These are phyloP conservation scores for Quercus mongolica DNA, from an alignment of 306 rosid species.

Conservation along the genomic window DNA sequence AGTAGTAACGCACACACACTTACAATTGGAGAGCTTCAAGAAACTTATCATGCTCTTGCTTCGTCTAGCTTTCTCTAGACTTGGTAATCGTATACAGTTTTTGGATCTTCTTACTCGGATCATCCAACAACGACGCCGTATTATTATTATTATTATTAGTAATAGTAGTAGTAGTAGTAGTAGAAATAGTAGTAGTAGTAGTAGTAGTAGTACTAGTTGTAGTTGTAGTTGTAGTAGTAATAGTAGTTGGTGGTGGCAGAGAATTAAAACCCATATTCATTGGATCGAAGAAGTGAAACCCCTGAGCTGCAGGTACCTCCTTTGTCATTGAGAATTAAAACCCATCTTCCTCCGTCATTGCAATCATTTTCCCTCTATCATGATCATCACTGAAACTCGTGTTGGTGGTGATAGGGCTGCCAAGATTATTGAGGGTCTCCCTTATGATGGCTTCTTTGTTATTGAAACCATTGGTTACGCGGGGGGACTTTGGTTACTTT, in stretches of 20 bases:
- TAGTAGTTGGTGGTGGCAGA: constrained; percentile 30
- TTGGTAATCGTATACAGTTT: constrained; percentile 90
- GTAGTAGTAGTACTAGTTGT: background rate
- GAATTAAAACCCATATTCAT: constrained; percentile 43
- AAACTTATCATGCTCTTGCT: constrained; percentile 97
- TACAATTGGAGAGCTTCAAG: constrained; percentile 96
- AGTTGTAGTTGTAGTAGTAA: background rate
- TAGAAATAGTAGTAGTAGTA: background rate
- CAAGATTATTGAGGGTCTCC: no score
- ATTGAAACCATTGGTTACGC: no score
- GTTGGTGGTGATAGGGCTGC: no score
- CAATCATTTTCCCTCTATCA: no score
- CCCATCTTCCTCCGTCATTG: no score
- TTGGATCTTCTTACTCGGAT: constrained; percentile 73
- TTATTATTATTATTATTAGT: background rate
- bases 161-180: background rate
- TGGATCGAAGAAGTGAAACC: constrained; percentile 60
- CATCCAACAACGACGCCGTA: constrained; percentile 32
- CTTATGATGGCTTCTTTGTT: no score
- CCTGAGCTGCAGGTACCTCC: constrained; percentile 27
- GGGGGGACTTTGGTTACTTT: no score
- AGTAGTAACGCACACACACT: constrained; percentile 11
- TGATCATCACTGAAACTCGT: no score
- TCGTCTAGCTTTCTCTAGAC: constrained; percentile 95
- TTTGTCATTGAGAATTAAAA: no score